Percentiles rank a stretch among this genome's conserved stretches.
Evolutionary conservation across 2,329 filamentous ascomycete species (phyloP).

Genomic region (Aspergillus intermedius): DNA sequence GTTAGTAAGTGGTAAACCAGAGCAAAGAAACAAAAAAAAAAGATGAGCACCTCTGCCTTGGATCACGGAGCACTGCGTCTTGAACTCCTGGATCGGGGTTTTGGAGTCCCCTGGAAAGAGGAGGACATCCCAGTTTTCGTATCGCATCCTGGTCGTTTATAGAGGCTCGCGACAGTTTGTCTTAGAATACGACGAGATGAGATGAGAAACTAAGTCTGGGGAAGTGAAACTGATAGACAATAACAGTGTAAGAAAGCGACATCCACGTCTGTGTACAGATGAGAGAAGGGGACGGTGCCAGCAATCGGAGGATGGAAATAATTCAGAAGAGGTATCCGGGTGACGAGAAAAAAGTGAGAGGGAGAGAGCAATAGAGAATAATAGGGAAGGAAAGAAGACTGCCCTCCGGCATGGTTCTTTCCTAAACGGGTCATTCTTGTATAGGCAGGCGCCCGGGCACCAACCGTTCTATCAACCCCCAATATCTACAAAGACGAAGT

Average conservation of each 20-base stretch:
- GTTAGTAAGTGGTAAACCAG: not conserved
- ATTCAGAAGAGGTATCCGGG: not conserved
- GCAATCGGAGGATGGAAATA: not conserved
- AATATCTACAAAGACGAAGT: not conserved
- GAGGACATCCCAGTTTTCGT: conserved; percentile 79
- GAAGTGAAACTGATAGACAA: conserved; percentile 9
- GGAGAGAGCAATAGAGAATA: not conserved
- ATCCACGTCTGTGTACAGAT: not conserved
- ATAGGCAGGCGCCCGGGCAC: too few species aligned
- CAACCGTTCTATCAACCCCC: too few species aligned
- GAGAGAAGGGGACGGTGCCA: not conserved
- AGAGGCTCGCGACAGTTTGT: conserved; percentile 9
- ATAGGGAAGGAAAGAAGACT: not conserved
- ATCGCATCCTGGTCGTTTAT: conserved; percentile 58
- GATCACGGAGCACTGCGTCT: conserved; percentile 66
- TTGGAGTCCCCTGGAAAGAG: conserved; percentile 65
- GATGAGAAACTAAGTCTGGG: conserved; percentile 11
- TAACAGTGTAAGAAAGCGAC: conserved; percentile 12
- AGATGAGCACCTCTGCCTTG: conserved; percentile 40
- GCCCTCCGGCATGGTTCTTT: not conserved
- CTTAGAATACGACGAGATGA: conserved; percentile 25
- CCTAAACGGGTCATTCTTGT: not conserved
- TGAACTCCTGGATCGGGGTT: conserved; percentile 74
- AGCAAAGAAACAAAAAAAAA: conserved; percentile 14
- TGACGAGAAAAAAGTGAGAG: conserved; percentile 3